These are phyloP conservation scores for Heliamphora exappendiculata DNA, from an alignment of 148 eudicot species.

Conservation along the genomic window DNA sequence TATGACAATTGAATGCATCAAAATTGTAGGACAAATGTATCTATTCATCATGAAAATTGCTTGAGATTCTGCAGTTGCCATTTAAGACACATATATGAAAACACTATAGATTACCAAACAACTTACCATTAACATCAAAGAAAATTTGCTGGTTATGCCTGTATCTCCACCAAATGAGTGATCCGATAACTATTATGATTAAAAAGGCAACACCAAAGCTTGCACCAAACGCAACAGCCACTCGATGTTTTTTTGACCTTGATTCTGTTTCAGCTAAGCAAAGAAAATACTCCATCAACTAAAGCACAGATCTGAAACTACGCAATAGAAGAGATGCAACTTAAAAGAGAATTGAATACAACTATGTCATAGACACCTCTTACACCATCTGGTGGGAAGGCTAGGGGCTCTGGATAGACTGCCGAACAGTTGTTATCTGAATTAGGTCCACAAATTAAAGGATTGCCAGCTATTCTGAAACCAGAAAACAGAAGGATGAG, in stretches of 20 bases:
- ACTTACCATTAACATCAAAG: conserved; percentile 84
- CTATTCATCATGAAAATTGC: neutral
- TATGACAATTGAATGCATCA: neutral
- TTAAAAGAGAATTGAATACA: neutral
- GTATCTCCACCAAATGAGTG: conserved; percentile 76
- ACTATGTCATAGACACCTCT: conserved; percentile 31
- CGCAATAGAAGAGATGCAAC: neutral
- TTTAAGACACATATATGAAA: conserved; percentile 12
- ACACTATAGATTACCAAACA: neutral
- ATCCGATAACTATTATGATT: conserved; percentile 28
- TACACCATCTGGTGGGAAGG: conserved; percentile 59
- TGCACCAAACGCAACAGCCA: conserved; percentile 60
- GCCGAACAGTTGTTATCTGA: conserved; percentile 66
- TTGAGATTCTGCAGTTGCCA: neutral
- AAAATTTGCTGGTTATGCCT: conserved; percentile 61
- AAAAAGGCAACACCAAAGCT: conserved; percentile 53
- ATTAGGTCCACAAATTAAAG: conserved; percentile 55
- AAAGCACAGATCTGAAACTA: neutral
- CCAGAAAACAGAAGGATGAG: conserved; percentile 10
- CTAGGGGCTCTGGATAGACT: conserved; percentile 59
- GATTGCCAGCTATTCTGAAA: conserved; percentile 74
- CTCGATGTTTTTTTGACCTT: conserved; percentile 37
- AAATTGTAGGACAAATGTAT: neutral
- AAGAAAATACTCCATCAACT: conserved; percentile 2
- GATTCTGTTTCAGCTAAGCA: conserved; percentile 38